Evolutionary conservation across 1,139 yeast genomes (phyloP), one percentile per base, ranked within the genome.

Genomic region (Blastobotrys petasosporus): DNA sequence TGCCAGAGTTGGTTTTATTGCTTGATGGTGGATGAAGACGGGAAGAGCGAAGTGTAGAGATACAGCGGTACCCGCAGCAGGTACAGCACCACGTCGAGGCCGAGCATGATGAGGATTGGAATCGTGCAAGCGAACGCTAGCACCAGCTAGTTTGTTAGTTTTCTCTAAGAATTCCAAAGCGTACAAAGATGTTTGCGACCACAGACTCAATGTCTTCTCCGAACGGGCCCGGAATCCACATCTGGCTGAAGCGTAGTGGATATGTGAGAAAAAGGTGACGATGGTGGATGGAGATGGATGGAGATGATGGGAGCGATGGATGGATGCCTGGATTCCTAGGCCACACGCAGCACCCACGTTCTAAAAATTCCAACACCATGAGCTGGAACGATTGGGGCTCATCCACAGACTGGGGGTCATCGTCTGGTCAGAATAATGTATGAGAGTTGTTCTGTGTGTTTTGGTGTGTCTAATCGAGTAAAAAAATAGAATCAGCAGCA

Each of bases 41-140:
- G 25, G 25, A 20, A 20, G 25, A 20, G 25, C 25, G 25, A 20
- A 7, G 25, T 20, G 25, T 20, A 20, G 25, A 20, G 25, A 20
- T 20, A 20, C 25, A 20, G 25, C 7, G 36, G 44, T 32, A 34
- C 37, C 13, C 51, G 46, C 3, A 50, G 31, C 16, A 51, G 36
- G 16, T 45, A 48, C 6, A 54, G 51, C 9, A 51, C 54, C 10
- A 54, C 37, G 37, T 59, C 62, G 9, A 57, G 40, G 12, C 55
- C 53, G 16, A 59, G 42, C 16, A 54, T 44, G 9, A 54, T 41
- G 25, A 59, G 29, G 16, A 59, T 49, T 4, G 62, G 62, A 10
- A 52, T 41, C 2, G 55, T 49, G 39, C 60, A 56, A 8, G 56
- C 39, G 40, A 58, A 52, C 2, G 62, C 57, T 38, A 59, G 48